Evolutionary conservation across 2,329 filamentous ascomycete genomes (phyloP).

Genomic region (Trichoderma hamatum): DNA sequence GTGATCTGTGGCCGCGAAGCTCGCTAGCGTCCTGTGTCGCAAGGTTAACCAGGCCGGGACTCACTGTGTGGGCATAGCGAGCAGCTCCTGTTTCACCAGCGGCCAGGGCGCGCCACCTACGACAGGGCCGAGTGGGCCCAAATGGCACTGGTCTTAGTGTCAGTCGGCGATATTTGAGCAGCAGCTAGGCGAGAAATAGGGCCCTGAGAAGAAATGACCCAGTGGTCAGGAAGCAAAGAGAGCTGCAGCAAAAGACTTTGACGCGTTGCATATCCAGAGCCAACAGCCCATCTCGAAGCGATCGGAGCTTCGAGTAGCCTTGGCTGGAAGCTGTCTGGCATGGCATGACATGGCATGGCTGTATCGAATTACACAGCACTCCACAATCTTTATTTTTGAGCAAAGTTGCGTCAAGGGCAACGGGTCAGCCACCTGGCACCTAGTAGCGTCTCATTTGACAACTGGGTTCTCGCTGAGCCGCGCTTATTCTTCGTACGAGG

Average conservation of each 20-base stretch:
- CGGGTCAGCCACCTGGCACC: not conserved
- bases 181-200: slow-evolving; percentile 19
- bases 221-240: not conserved
- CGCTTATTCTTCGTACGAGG: slow-evolving; percentile 9
- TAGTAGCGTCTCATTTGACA: slow-evolving; percentile 14
- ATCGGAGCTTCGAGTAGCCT: not conserved
- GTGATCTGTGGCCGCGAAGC: slow-evolving; percentile 18
- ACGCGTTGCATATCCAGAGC: not conserved
- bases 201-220: not conserved
- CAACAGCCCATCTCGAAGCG: not conserved
- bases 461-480: slow-evolving; percentile 2
- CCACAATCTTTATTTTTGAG: slow-evolving; percentile 22
- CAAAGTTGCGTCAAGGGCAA: slow-evolving; percentile 20
- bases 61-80: slow-evolving; percentile 50
- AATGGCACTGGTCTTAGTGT: slow-evolving; percentile 12
- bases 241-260: not conserved
- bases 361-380: slow-evolving; percentile 1
- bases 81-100: slow-evolving; percentile 57
- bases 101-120: slow-evolving; percentile 44
- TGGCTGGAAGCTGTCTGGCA: not conserved
- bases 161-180: slow-evolving; percentile 14
- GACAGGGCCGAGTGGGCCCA: slow-evolving; percentile 35
- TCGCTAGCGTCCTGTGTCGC: slow-evolving; percentile 41
- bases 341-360: not conserved
- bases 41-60: slow-evolving; percentile 50